Evolutionary conservation across 23 red algal species (phyloP), one percentile per base, ranked within the genome.

Genomic region (Pyropia yezoensis): DNA sequence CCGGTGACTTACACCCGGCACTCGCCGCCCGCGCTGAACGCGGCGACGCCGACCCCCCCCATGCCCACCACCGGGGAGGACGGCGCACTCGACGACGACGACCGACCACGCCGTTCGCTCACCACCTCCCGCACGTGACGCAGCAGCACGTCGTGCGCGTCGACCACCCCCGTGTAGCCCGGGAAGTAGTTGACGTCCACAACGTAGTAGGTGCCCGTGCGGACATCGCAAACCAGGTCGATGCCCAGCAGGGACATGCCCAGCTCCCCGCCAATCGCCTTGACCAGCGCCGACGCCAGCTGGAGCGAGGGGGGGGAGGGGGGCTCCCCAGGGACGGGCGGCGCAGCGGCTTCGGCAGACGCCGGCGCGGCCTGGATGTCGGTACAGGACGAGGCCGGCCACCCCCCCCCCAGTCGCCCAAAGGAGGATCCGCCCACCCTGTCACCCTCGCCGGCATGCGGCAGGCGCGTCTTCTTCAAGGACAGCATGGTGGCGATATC

Each of bases 111-210:
- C 4, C 27, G 24, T 3, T 61, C 27, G 27, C 11, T 27, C 25
- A 75, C 58, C 17, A 57, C 19, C 15, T 79, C 27, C 58, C 52
- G 49, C 22, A 69, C 30, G 55, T 70, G 62, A 3, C 52, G 19
- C 66, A 80, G 58, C 2, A 90, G 25, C 76, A 63, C 53, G 7
- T 54, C 52, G 13, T 78, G 73, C 18, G 71, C 78, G 19, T 83
- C 18, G 19, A 45, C 33, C 20, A 91, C 78, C 3, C 69, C 71
- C 34, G 67, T 76, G 80, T 80, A 91, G 6, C 72, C 59, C 0
- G 87, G 87, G 61, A 91, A 83, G 50, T 91, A 91, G 60, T 91
- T 91, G 32, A 91, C 45, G 54, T 91, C 87, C 1, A 91, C 63
- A 24, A 91, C 74, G 50, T 25, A 53, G 59, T 76, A 67, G 7